Evolutionary conservation across 1,284 basidiomycete species (phyloP).

Genomic region (Boletus sp.): DNA sequence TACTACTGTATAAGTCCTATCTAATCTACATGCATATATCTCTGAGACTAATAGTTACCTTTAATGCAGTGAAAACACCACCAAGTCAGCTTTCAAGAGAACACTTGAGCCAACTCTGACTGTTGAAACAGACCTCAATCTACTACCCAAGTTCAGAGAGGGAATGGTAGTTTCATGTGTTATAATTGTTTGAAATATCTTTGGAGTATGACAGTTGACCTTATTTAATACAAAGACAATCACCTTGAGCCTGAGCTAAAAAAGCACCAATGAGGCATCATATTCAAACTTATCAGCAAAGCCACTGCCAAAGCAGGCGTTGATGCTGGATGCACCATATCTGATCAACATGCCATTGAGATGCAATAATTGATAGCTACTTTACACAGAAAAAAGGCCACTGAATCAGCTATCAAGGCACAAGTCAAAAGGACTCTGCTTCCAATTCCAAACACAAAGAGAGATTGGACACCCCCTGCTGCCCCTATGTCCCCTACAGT

Average conservation of each 20-base stretch:
- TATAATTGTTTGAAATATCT: too few relatives aligned
- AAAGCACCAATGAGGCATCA: background rate
- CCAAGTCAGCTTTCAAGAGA: background rate
- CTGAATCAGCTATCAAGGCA: background rate
- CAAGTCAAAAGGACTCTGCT: background rate
- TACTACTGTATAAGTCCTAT: too few relatives aligned
- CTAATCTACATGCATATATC: too few relatives aligned
- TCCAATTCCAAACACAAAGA: background rate
- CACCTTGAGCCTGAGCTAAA: too few relatives aligned
- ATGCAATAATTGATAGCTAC: background rate
- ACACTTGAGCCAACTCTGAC: background rate
- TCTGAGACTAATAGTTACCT: too few relatives aligned
- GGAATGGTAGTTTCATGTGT: too few relatives aligned
- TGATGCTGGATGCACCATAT: background rate
- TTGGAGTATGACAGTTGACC: too few relatives aligned
- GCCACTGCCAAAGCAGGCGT: background rate
- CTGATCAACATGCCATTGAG: background rate
- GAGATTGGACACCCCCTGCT: background rate
- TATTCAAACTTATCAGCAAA: background rate
- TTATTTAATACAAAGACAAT: too few relatives aligned
- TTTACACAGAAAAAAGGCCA: background rate
- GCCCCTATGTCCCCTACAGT: background rate
- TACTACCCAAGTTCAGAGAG: too few relatives aligned
- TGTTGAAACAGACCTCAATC: too few relatives aligned
- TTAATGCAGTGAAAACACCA: background rate